Evolutionary conservation across 2,329 filamentous ascomycete species (phyloP).

Genomic region (Microcyclospora tardicrescens): DNA sequence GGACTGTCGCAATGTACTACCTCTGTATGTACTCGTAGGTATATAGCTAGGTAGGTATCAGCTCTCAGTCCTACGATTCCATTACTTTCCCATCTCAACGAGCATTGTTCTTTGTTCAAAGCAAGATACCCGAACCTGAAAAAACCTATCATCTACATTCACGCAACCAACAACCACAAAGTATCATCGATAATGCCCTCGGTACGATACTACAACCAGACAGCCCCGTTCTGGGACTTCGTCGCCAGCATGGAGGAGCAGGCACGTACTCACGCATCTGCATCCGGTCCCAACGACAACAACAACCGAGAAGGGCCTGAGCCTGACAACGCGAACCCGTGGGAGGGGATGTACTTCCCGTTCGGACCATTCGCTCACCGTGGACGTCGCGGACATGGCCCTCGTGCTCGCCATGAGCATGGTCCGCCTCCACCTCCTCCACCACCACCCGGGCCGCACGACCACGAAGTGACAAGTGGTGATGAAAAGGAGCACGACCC

Average conservation of each 20-base stretch:
- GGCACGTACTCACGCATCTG: slow-evolving; percentile 33
- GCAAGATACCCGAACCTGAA: no score
- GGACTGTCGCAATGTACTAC: no score
- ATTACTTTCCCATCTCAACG: no score
- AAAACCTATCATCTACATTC: not conserved
- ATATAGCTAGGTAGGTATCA: no score
- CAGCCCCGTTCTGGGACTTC: slow-evolving; percentile 44
- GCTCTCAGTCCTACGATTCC: no score
- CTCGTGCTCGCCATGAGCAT: not conserved
- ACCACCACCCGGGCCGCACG: not conserved
- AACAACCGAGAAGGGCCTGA: slow-evolving; percentile 9
- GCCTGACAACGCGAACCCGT: not conserved
- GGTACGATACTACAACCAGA: slow-evolving; percentile 40
- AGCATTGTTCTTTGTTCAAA: no score
- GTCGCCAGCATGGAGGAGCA: slow-evolving; percentile 37
- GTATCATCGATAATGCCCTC: slow-evolving; percentile 35
- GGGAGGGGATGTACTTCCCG: not conserved
- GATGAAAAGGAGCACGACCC: slow-evolving; percentile 13
- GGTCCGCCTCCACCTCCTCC: not conserved
- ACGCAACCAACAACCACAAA: slow-evolving; percentile 1
- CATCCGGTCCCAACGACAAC: slow-evolving; percentile 24
- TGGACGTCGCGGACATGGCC: not conserved
- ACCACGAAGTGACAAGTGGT: slow-evolving; percentile 1
- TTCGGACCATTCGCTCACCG: slow-evolving; percentile 1
- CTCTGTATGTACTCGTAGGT: no score